Conservation (phyloP, 345 rosid species). For the Eucalyptus guilfoylei region DNA sequence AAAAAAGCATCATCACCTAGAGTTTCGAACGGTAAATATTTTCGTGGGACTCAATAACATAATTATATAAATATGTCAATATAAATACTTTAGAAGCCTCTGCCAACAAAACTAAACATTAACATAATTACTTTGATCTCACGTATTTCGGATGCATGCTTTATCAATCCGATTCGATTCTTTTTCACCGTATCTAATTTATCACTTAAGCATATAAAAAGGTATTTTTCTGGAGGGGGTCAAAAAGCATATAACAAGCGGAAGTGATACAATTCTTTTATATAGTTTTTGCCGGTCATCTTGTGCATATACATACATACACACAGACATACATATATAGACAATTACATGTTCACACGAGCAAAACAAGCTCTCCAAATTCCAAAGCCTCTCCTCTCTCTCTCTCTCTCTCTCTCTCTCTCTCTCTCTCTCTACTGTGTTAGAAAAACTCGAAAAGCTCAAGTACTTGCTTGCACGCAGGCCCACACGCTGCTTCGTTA, state of each 20-base stretch:
- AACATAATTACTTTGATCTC: neutral
- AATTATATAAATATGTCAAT: neutral
- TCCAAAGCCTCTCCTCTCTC: neutral
- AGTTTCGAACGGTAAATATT: neutral
- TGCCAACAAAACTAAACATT: neutral
- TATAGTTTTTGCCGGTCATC: neutral
- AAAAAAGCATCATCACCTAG: neutral
- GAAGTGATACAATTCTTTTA: neutral
- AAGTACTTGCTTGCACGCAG: neutral
- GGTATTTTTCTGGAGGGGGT: neutral
- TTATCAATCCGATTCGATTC: neutral
- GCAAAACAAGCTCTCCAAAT: neutral
- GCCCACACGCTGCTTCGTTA: neutral
- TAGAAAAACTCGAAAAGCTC: neutral
- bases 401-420: neutral
- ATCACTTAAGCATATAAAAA: neutral
- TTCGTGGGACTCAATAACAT: neutral
- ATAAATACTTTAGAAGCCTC: neutral
- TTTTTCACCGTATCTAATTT: neutral
- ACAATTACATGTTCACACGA: neutral
- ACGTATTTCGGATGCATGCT: neutral
- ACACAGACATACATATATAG: fast-evolving
- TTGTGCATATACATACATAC: neutral
- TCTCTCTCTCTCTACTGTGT: neutral
- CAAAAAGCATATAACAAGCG: neutral